A percentile compares a stretch with the other conserved stretches of the same genome.
Evolutionary conservation across 2,329 filamentous ascomycete genomes (phyloP).

Genomic region (Talaromyces piceae): DNA sequence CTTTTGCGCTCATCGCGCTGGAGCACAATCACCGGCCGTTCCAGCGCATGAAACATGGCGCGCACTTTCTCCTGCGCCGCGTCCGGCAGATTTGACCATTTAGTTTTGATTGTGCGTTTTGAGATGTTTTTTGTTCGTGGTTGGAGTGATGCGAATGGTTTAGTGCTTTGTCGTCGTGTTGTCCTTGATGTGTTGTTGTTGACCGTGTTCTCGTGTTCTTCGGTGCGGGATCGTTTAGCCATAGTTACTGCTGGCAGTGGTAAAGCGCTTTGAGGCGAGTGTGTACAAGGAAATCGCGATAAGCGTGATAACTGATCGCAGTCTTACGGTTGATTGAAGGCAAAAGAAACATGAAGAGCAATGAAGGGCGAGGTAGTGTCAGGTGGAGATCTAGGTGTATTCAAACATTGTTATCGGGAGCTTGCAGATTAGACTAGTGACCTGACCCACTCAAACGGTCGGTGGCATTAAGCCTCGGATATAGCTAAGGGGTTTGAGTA

Average conservation of each 20-base stretch:
- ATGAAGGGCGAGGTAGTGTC: not conserved
- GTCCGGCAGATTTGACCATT: conserved; percentile 39
- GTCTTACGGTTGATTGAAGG: no score
- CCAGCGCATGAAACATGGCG: conserved; percentile 34
- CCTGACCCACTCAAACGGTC: not conserved
- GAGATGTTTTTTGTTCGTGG: conserved; percentile 35
- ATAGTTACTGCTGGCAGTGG: no score
- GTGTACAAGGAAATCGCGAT: not conserved
- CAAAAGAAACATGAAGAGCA: no score
- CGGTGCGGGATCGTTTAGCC: conserved; percentile 12
- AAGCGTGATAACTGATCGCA: no score
- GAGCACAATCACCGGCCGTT: conserved; percentile 37
- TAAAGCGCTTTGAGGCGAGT: not conserved
- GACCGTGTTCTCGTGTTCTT: conserved; percentile 24
- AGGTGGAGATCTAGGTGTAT: not conserved
- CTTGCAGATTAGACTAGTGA: not conserved
- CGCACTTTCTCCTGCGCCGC: conserved; percentile 36
- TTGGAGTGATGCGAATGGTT: conserved; percentile 33
- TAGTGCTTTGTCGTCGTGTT: conserved; percentile 16
- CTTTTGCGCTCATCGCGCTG: conserved; percentile 36
- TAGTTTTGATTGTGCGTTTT: conserved; percentile 37
- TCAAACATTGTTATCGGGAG: not conserved
- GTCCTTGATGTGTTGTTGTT: conserved; percentile 5
- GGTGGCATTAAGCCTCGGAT: not conserved
- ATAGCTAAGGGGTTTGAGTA: no score